Percentiles rank a stretch among this genome's conserved stretches.
Conservation (phyloP, 1,284 basidiomycete genomes). For the Ganoderma sinense region DNA sequence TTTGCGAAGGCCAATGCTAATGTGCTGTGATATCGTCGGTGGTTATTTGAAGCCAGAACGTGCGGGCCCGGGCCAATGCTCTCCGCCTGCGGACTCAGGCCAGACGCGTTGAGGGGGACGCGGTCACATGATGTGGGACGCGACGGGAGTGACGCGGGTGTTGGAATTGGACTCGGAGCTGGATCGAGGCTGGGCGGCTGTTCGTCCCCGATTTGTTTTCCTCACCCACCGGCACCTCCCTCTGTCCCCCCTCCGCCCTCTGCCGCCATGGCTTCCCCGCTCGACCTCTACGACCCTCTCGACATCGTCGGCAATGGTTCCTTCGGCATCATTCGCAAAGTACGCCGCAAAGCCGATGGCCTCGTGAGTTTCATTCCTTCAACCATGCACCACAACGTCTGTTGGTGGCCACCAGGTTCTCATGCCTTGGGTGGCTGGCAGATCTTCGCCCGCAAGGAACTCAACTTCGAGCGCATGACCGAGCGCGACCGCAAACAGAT, state of each 20-base stretch:
- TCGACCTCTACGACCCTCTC: slow-evolving; percentile 86
- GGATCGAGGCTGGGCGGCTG: slow-evolving; percentile 7
- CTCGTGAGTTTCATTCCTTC: slow-evolving; percentile 66
- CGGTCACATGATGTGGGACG: slow-evolving; percentile 12
- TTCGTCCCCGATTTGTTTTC: slow-evolving; percentile 6
- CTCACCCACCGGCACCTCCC: slow-evolving; percentile 3
- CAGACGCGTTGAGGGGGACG: not conserved
- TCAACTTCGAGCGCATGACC: slow-evolving; percentile 95
- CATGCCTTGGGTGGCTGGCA: slow-evolving; percentile 38
- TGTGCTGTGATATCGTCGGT: not conserved
- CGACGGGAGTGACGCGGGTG: slow-evolving; percentile 11
- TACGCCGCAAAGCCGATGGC: slow-evolving; percentile 86
- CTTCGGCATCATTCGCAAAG: slow-evolving; percentile 96
- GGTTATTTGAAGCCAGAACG: no score
- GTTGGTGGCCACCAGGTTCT: not conserved
- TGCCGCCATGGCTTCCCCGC: slow-evolving; percentile 48
- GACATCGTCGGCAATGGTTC: slow-evolving; percentile 97
- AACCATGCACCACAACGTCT: slow-evolving; percentile 48
- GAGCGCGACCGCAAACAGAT: slow-evolving; percentile 95
- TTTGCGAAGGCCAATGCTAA: not conserved
- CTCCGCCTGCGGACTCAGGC: no score
- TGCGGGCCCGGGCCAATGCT: no score
- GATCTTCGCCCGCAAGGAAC: slow-evolving; percentile 93
- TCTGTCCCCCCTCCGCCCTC: not conserved
- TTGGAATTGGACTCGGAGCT: slow-evolving; percentile 16